phyloP scores from a whole-genome alignment of 768 basidiomycete genomes.

The Pleurotus pulmonarius region DNA sequence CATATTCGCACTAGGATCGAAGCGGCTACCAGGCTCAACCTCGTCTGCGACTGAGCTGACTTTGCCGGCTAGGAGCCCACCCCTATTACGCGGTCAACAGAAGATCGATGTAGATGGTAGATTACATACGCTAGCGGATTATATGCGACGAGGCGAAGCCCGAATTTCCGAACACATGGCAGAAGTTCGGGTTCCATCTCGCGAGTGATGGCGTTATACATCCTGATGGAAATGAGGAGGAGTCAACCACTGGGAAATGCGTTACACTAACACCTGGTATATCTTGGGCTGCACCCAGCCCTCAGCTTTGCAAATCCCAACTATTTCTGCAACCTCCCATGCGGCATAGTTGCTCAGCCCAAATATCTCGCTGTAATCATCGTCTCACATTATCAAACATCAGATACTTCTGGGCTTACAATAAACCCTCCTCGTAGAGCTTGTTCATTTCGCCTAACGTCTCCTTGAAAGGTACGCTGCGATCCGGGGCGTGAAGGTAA shows the following conservation, averaged over 20 bases:
- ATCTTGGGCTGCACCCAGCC: slow-evolving; percentile 40
- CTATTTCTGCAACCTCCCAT: slow-evolving; percentile 49
- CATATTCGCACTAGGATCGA: slow-evolving; percentile 30
- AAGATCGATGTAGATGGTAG: background rate
- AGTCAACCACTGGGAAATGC: background rate
- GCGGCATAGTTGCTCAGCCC: slow-evolving; percentile 45
- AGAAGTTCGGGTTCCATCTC: slow-evolving; percentile 29
- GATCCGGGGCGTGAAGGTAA: slow-evolving; percentile 46
- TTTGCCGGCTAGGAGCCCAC: slow-evolving; percentile 46
- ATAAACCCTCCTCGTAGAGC: slow-evolving; percentile 36
- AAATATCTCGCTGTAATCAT: slow-evolving; percentile 33
- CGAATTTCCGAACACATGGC: slow-evolving; percentile 42
- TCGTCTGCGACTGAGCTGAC: slow-evolving; percentile 27
- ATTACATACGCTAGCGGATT: slow-evolving; percentile 33
- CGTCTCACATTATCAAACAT: background rate
- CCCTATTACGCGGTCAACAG: slow-evolving; percentile 21
- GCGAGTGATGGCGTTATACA: slow-evolving; percentile 17
- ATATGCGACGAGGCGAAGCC: slow-evolving; percentile 36
- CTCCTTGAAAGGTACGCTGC: slow-evolving; percentile 40
- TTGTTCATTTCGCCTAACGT: slow-evolving; percentile 36
- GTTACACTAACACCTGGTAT: slow-evolving; percentile 27
- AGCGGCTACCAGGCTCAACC: slow-evolving; percentile 33
- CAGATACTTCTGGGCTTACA: slow-evolving; percentile 11
- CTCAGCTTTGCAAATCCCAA: slow-evolving; percentile 38
- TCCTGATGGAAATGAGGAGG: background rate